Evolutionary conservation across 75 land plant species (phyloP).

Genomic region (Sequoiadendron giganteum): DNA sequence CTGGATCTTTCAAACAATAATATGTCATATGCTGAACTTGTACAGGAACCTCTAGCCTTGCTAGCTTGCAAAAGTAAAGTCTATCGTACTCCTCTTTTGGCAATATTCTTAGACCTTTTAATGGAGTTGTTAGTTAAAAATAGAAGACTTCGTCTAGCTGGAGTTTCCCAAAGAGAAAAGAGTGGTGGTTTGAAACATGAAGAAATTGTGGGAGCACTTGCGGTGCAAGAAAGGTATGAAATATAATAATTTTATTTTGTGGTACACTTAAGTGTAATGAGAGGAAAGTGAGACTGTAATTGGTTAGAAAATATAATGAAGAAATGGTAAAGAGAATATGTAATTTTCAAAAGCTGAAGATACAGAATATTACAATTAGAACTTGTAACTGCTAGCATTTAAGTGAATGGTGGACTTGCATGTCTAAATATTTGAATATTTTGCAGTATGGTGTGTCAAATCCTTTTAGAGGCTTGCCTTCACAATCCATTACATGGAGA

Average conservation of each 20-base stretch:
- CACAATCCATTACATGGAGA: conserved; percentile 19
- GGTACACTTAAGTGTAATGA: background rate
- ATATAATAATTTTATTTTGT: background rate
- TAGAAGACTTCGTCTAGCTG: conserved; percentile 25
- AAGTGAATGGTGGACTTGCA: background rate
- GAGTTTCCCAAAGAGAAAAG: conserved; percentile 13
- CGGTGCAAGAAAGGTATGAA: conserved; percentile 39
- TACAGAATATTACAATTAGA: background rate
- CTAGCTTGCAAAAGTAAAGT: conserved; percentile 35
- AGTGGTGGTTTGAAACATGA: conserved; percentile 20
- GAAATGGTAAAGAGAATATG: background rate
- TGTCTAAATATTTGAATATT: background rate
- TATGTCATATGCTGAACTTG: conserved; percentile 20
- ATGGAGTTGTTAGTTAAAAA: conserved; percentile 34
- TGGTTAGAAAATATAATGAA: background rate
- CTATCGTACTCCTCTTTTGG: conserved; percentile 37
- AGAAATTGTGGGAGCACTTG: conserved; percentile 45
- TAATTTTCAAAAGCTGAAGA: conserved; percentile 7
- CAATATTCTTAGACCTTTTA: conserved; percentile 32
- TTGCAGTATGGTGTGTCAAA: conserved; percentile 45
- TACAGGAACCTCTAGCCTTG: conserved; percentile 34
- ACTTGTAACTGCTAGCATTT: background rate
- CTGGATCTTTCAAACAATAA: background rate
- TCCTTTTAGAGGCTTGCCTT: conserved; percentile 42
- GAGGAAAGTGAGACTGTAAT: background rate